A percentile compares a stretch with the other conserved stretches of the same genome.
phyloP scores from a whole-genome alignment of 192 early-diverging fungal genomes.

The Backusella morwellensis region DNA sequence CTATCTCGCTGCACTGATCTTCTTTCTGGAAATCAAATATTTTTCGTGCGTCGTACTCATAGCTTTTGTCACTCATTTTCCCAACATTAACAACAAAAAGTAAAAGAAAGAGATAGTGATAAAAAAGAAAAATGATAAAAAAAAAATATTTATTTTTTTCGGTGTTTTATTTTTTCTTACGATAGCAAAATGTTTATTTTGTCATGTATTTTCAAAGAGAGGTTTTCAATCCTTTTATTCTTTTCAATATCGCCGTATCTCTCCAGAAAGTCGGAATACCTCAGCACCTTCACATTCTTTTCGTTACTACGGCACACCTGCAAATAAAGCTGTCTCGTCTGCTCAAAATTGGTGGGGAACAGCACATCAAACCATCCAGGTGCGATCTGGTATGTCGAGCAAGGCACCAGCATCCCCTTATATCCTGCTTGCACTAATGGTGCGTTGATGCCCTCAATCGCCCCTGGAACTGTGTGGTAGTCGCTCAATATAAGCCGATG shows the following conservation, averaged over 20 bases:
- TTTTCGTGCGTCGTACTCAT: background rate
- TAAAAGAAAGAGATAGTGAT: background rate
- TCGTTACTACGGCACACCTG: slow-evolving; percentile 51
- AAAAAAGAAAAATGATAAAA: background rate
- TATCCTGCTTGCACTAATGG: slow-evolving; percentile 96
- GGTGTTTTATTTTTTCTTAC: slow-evolving; percentile 13
- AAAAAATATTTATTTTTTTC: background rate
- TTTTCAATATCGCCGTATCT: slow-evolving; percentile 70
- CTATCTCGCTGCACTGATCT: background rate
- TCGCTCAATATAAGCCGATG: slow-evolving; percentile 92
- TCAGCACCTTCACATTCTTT: slow-evolving; percentile 55
- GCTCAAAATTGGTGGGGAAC: slow-evolving; percentile 96
- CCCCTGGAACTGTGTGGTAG: slow-evolving; percentile 80
- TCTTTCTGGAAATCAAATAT: background rate
- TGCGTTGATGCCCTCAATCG: slow-evolving; percentile 74
- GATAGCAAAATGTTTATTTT: slow-evolving; percentile 71
- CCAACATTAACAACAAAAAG: background rate
- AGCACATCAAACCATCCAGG: slow-evolving; percentile 99
- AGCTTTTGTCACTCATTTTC: background rate
- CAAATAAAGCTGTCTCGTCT: slow-evolving; percentile 74
- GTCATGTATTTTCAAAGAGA: slow-evolving; percentile 90
- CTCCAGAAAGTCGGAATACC: slow-evolving; percentile 78
- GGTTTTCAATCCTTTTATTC: slow-evolving; percentile 86
- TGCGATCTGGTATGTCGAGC: slow-evolving; percentile 91
- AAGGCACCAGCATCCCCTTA: slow-evolving; percentile 87